Base-by-base conservation (phyloP, 2,329 filamentous ascomycete genomes). In the Botrytis pseudocinerea region DNA sequence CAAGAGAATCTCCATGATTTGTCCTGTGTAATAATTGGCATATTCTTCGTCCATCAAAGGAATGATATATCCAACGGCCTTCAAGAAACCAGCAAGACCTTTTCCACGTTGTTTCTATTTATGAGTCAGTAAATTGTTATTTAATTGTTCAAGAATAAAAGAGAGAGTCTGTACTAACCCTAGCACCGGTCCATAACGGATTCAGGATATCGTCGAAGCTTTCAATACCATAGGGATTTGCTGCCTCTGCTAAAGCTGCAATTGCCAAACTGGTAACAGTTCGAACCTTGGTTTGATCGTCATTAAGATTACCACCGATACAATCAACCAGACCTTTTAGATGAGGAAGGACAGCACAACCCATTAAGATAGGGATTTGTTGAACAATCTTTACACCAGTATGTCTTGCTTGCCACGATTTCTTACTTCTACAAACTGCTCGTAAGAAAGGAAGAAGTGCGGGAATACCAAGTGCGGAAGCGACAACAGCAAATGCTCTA, bases 41-140 rank as follows among this genome's bases (percentile, higher is more conserved):
- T 98, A 98, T 81, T 99, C 96, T 83, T 99, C 96, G 84, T 99
- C 96, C 96, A 99, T 99, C 70, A 99, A 88, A 7, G 96, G 96
- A 76, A 99, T 98, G 80, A 99, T 97, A 82, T 96, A 98, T 40
- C 96, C 96, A 61, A 99, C 95, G 64, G 96, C 96, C 84, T 99
- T 99, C 75, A 99, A 86, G 83, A 98, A 99, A 22, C 94, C 95
- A 38, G 96, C 95, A 62, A 99, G 87, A 78, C 95, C 95, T 82
- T 99, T 99, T 76, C 96, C 96, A 80, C 96, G 91, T 83, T 99
- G 96, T 84, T 98, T 98, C 95, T 62, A 62, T 4, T 62, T 22
- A 25, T 18, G 22, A n/a, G 60, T 62, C 22, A 62, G 60, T 42
- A 42, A n/a, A n/a, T 16, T 61, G 59, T 28, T 38, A 61, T 61